Evolutionary conservation across 768 basidiomycete genomes (phyloP).

Genomic region (Lactarius trivialis): DNA sequence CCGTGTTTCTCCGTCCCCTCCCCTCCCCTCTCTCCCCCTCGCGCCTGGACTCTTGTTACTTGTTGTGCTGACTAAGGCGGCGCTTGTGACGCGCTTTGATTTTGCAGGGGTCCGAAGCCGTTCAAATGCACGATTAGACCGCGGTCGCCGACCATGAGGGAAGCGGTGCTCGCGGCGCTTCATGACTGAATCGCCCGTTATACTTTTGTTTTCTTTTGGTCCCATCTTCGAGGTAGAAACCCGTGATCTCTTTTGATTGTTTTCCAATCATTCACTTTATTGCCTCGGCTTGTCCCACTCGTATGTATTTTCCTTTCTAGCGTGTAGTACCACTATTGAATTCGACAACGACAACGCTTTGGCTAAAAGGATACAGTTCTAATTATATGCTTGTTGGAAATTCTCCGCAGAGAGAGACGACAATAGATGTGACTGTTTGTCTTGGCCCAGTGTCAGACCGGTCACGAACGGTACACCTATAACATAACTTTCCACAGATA

Average conservation of each 20-base stretch:
- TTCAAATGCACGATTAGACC: conserved; percentile 13
- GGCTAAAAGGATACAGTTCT: neutral
- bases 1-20: too few relatives aligned
- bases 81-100: neutral
- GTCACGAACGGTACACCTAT: too few relatives aligned
- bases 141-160: neutral
- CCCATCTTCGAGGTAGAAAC: neutral
- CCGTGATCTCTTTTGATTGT: neutral
- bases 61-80: neutral
- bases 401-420: neutral
- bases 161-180: neutral
- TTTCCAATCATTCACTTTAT: neutral
- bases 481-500: too few relatives aligned
- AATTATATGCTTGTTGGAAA: neutral
- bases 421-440: too few relatives aligned
- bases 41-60: neutral
- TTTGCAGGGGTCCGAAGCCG: conserved; percentile 9
- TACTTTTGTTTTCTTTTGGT: neutral
- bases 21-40: neutral
- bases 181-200: neutral
- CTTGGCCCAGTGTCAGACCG: too few relatives aligned
- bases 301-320: neutral
- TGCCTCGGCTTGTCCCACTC: neutral
- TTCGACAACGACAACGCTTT: neutral
- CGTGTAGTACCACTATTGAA: neutral